Evolutionary conservation across 1,284 basidiomycete genomes (phyloP), one percentile per base, ranked within the genome.

Genomic region (Heimioporus punctisporus): DNA sequence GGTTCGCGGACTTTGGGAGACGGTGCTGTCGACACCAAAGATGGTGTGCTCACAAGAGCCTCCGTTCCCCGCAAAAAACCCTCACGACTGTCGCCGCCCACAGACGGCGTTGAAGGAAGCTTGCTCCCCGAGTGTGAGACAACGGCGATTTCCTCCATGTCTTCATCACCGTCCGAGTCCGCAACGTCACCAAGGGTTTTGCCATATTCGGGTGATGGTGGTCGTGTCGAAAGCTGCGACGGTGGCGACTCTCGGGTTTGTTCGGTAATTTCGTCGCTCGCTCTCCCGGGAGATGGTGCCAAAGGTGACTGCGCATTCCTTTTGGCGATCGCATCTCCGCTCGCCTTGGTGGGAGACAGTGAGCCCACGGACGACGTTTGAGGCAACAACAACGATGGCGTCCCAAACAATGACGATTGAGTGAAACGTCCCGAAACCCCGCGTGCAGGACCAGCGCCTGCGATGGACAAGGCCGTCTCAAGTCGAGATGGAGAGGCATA

Each of bases 391-490:
- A 74, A 59, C 10, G 65, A 64, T 6, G 74, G 70, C 28, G 63
- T 61, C 27, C 79, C 78, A 57, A 81, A 80, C 10, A 68, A 46
- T 12, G 55, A 41, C 39, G 53, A 57, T 42, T 55, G 58, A 42
- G 48, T 19, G 41, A 54, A 52, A 28, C 26, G 52, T 34, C 59
- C 58, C 3, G 61, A 56, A n/a, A 58, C 61, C 14, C 62, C 64
- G 25, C 70, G 75, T 26, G 69, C 67, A 24, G 76, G 75, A 12
- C 75, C 76, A 14, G 84, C 76, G 51, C 82, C 83, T 8, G 80
- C 88, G 43, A 90, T 83, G 12, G 85, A 78, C 28, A 90, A 68
- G 2, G 80, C 84, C 2, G 85, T 88, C 59, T 84, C 83, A 24
- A 90, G 70, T 24, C 85, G 76, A 31, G 76, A 83, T 0, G 79